Evolutionary conservation across 2,329 filamentous ascomycete species (phyloP).

Genomic region (Plenodomus tracheiphilus): DNA sequence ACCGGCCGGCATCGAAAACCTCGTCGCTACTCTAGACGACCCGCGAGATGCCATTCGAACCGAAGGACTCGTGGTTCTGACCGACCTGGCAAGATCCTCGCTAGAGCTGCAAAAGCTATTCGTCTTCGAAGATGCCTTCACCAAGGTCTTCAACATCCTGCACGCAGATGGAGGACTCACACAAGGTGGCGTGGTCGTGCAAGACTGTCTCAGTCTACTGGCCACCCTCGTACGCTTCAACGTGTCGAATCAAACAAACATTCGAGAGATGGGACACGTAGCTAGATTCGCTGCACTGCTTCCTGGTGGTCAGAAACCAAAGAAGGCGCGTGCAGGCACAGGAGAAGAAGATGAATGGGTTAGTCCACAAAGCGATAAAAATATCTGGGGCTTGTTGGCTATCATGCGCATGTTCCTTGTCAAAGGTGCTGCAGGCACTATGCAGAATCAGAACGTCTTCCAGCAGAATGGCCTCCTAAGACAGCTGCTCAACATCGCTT

Average conservation of each 20-base stretch:
- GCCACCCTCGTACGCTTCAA: slow-evolving; percentile 89
- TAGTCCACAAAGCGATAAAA: slow-evolving; percentile 79
- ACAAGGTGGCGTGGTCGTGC: slow-evolving; percentile 83
- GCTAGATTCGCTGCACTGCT: slow-evolving; percentile 72
- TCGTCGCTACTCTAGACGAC: slow-evolving; percentile 85
- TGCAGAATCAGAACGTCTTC: slow-evolving; percentile 82
- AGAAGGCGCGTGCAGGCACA: slow-evolving; percentile 57
- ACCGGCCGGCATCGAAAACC: slow-evolving; percentile 81
- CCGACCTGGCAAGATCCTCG: slow-evolving; percentile 83
- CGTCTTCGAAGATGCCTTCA: slow-evolving; percentile 92
- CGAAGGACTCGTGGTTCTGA: slow-evolving; percentile 80
- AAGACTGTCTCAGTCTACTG: slow-evolving; percentile 89
- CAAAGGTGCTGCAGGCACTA: slow-evolving; percentile 76
- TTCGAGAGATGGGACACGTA: slow-evolving; percentile 86
- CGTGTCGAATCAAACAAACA: slow-evolving; percentile 88
- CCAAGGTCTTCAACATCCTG: slow-evolving; percentile 81
- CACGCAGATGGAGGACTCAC: slow-evolving; percentile 77
- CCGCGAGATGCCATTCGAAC: slow-evolving; percentile 83
- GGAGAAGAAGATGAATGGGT: slow-evolving; percentile 71
- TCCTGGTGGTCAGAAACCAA: slow-evolving; percentile 59
- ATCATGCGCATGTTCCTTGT: slow-evolving; percentile 85
- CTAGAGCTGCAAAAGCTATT: slow-evolving; percentile 92
- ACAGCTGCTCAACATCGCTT: slow-evolving; percentile 80
- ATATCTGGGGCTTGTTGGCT: slow-evolving; percentile 85
- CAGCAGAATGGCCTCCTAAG: slow-evolving; percentile 81